A percentile compares a stretch with the other conserved stretches of the same genome.
phyloP scores from a whole-genome alignment of 306 rosid species.

The Ceratonia siliqua region DNA sequence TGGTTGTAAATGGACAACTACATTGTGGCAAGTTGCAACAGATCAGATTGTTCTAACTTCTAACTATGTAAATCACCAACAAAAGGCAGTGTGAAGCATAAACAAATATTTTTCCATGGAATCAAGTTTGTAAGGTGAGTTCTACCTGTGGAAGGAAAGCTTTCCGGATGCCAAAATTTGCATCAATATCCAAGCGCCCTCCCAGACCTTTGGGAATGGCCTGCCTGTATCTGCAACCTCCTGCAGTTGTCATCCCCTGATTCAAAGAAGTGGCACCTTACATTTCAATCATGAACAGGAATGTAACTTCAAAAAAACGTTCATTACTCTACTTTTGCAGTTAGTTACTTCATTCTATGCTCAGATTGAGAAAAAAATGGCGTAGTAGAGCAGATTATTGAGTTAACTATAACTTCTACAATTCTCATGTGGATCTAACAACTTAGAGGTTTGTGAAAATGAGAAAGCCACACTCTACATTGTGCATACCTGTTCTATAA shows the following conservation, averaged over 20 bases:
- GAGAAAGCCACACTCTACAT: not conserved
- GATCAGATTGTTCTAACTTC: not conserved
- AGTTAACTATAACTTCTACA: not conserved
- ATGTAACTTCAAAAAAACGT: not conserved
- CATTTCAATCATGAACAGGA: constrained; percentile 15
- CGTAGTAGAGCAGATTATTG: not conserved
- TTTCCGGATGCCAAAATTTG: constrained; percentile 76
- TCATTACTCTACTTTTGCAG: not conserved
- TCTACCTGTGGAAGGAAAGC: constrained; percentile 91
- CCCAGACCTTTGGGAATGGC: constrained; percentile 73
- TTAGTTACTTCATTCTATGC: not conserved
- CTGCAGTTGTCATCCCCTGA: constrained; percentile 77
- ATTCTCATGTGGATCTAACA: not conserved
- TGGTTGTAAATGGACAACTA: not conserved
- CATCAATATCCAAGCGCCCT: constrained; percentile 71
- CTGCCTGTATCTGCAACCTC: constrained; percentile 88
- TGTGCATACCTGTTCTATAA: constrained; percentile 76
- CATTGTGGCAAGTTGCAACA: not conserved
- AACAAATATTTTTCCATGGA: not conserved
- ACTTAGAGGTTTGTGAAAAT: not conserved
- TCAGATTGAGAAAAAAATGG: not conserved
- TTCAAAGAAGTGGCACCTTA: constrained; percentile 1
- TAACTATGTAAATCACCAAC: too few relatives aligned
- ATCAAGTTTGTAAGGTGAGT: not conserved
- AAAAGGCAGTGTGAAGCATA: too few relatives aligned